Evolutionary conservation across 2,329 filamentous ascomycete genomes (phyloP).

Genomic region (Phaeosphaeria sp.): DNA sequence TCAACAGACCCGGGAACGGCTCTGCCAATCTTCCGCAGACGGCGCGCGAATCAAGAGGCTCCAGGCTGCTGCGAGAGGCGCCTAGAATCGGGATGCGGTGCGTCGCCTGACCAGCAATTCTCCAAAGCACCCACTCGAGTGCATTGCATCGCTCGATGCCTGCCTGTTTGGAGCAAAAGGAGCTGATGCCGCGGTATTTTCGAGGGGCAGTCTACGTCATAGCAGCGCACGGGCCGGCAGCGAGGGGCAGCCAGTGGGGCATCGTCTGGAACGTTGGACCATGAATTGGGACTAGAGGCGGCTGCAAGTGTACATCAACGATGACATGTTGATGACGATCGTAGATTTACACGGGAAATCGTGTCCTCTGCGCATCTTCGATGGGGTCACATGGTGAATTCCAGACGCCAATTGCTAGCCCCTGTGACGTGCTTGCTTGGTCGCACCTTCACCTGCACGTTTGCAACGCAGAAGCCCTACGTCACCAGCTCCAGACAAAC

Average conservation of each 20-base stretch:
- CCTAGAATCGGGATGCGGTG: constrained; percentile 7
- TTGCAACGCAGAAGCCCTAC: not conserved
- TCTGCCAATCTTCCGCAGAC: constrained; percentile 6
- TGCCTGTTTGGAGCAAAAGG: constrained; percentile 3
- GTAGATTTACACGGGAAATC: constrained; percentile 5
- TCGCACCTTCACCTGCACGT: not conserved
- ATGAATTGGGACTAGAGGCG: constrained; percentile 4
- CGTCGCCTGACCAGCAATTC: constrained; percentile 14
- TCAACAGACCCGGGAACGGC: not conserved
- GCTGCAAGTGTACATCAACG: not conserved
- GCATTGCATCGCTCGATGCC: constrained; percentile 13
- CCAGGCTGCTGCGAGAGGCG: constrained; percentile 3
- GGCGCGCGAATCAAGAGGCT: not conserved
- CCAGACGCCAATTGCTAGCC: not conserved
- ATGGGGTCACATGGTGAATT: constrained; percentile 9
- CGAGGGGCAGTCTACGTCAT: not conserved
- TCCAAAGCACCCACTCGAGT: constrained; percentile 5
- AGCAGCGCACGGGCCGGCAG: not conserved
- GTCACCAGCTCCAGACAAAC: constrained; percentile 1
- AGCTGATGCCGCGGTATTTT: not conserved
- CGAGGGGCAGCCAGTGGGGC: not conserved
- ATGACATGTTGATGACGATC: not conserved
- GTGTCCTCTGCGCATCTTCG: constrained; percentile 19
- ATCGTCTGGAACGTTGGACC: constrained; percentile 1
- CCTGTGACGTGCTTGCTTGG: constrained; percentile 2